phyloP scores from a whole-genome alignment of 1,284 basidiomycete genomes.

The Sanghuangporus sanghuang region DNA sequence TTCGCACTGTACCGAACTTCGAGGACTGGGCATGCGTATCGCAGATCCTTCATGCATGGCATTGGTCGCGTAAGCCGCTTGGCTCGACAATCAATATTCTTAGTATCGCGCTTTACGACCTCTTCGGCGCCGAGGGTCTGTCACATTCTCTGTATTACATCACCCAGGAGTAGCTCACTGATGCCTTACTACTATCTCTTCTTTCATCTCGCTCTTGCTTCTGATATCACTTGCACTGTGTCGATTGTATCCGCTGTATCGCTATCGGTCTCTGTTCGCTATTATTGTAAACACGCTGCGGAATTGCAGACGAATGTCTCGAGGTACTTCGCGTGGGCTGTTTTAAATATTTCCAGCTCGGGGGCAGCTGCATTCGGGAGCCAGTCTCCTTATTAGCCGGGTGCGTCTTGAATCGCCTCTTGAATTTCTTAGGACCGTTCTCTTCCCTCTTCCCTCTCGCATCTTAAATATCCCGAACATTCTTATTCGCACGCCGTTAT shows the following conservation, averaged over 20 bases:
- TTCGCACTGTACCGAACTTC: slow-evolving; percentile 47
- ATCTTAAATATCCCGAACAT: background rate
- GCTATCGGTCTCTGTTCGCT: slow-evolving; percentile 13
- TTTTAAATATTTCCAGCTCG: slow-evolving; percentile 96
- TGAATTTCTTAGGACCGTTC: background rate
- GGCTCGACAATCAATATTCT: slow-evolving; percentile 86
- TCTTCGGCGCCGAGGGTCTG: slow-evolving; percentile 87
- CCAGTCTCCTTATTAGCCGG: slow-evolving; percentile 86
- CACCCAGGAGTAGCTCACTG: slow-evolving; percentile 9
- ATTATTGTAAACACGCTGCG: slow-evolving; percentile 1
- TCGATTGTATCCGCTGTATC: slow-evolving; percentile 2
- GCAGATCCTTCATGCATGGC: slow-evolving; percentile 64
- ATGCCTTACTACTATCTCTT: background rate
- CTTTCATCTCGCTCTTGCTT: background rate
- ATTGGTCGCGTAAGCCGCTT: slow-evolving; percentile 80
- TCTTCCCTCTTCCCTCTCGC: background rate
- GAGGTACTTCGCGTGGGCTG: slow-evolving; percentile 88
- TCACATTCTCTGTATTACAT: slow-evolving; percentile 22
- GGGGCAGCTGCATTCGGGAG: slow-evolving; percentile 84
- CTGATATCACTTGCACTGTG: background rate
- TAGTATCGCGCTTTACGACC: slow-evolving; percentile 85
- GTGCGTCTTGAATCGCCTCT: slow-evolving; percentile 32
- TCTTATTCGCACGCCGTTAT: background rate
- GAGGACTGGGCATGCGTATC: slow-evolving; percentile 61
- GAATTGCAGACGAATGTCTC: slow-evolving; percentile 59